Percentiles rank a stretch among this genome's conserved stretches.
These are phyloP conservation scores for Fonsecaea erecta DNA, from an alignment of 2,329 filamentous ascomycete genomes.

Conservation along the genomic window DNA sequence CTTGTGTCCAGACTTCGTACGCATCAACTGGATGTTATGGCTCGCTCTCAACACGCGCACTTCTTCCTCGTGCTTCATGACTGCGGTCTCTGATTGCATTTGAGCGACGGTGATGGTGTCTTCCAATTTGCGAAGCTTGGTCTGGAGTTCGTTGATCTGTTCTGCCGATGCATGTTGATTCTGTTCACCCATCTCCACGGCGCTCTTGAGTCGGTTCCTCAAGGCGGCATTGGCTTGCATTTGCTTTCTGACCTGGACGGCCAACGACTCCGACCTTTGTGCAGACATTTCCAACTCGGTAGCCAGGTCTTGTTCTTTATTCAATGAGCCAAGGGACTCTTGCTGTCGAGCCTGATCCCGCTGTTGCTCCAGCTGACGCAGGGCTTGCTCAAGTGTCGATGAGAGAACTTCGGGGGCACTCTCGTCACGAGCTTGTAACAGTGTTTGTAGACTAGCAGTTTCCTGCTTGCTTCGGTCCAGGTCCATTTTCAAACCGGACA, in stretches of 20 bases:
- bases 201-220: constrained; percentile 74
- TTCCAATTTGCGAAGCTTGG: constrained; percentile 77
- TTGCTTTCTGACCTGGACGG: constrained; percentile 77
- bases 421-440: constrained; percentile 84
- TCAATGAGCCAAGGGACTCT: constrained; percentile 72
- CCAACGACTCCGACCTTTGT: constrained; percentile 76
- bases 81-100: constrained; percentile 80
- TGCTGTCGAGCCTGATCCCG: constrained; percentile 59
- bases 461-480: constrained; percentile 94
- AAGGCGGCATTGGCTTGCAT: constrained; percentile 77
- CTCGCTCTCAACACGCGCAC: constrained; percentile 74
- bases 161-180: constrained; percentile 80
- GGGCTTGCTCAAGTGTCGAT: constrained; percentile 72
- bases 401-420: constrained; percentile 67
- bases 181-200: constrained; percentile 79
- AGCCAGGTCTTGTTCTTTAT: constrained; percentile 68
- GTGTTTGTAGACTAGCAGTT: constrained; percentile 76
- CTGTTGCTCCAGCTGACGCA: constrained; percentile 72
- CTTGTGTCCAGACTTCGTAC: constrained; percentile 63
- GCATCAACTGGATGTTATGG: constrained; percentile 75
- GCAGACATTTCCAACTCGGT: constrained; percentile 75
- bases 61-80: constrained; percentile 85
- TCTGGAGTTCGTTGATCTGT: constrained; percentile 83
- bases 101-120: constrained; percentile 83
- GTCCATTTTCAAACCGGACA: constrained; percentile 91